phyloP scores from a whole-genome alignment of 306 rosid genomes.

The Luffa aegyptiaca region DNA sequence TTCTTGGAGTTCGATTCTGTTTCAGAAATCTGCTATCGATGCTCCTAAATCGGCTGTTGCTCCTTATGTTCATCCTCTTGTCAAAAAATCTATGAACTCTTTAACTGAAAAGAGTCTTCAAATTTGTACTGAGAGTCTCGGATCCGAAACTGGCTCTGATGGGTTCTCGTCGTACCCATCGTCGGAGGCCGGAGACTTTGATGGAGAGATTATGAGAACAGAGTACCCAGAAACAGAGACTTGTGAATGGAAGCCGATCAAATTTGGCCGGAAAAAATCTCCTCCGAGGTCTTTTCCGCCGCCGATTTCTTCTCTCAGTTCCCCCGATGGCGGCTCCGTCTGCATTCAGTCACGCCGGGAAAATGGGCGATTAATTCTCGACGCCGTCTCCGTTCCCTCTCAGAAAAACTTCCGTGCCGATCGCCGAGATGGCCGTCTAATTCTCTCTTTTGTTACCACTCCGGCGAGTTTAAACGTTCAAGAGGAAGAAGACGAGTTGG shows the following conservation, averaged over 20 bases:
- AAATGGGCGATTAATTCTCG: slow-evolving; percentile 7
- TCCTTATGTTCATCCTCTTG: slow-evolving; percentile 80
- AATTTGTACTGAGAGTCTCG: slow-evolving; percentile 84
- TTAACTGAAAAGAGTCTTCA: slow-evolving; percentile 55
- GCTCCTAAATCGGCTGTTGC: background rate
- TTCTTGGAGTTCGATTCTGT: slow-evolving; percentile 46
- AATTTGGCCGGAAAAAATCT: background rate
- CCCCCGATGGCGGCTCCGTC: background rate
- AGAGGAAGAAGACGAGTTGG: background rate
- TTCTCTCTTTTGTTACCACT: background rate
- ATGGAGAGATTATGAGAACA: background rate
- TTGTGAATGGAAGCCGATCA: slow-evolving; percentile 13
- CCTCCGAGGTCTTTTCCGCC: slow-evolving; percentile 14
- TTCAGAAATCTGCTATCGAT: slow-evolving; percentile 14
- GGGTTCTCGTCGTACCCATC: slow-evolving; percentile 40
- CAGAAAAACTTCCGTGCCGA: slow-evolving; percentile 3
- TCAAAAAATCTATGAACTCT: slow-evolving; percentile 42
- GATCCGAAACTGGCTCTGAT: slow-evolving; percentile 92
- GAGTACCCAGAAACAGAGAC: slow-evolving; percentile 3
- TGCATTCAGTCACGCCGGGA: slow-evolving; percentile 12
- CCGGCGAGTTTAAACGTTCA: background rate
- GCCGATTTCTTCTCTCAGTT: background rate
- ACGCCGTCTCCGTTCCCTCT: background rate
- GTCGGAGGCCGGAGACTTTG: slow-evolving; percentile 27
- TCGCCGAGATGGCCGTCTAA: slow-evolving; percentile 6